Percentiles rank a stretch among this genome's conserved stretches.
phyloP scores from a whole-genome alignment of 768 basidiomycete species.

The Termitomyces sp. region DNA sequence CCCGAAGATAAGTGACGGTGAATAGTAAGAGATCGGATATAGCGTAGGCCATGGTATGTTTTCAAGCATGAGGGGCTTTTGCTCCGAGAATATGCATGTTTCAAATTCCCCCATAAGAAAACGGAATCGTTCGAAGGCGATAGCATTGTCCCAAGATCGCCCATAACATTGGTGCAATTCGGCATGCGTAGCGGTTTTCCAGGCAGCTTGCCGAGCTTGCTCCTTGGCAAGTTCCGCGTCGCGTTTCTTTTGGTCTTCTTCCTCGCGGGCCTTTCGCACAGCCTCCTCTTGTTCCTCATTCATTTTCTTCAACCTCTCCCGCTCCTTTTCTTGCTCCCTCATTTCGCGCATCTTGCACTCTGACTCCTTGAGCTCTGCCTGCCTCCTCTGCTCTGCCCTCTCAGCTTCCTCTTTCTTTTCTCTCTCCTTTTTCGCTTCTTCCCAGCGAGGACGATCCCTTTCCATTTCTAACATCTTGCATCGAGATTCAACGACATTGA shows the following conservation, averaged over 20 bases:
- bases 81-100: neutral
- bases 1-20: neutral
- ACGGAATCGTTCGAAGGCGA: neutral
- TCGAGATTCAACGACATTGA: neutral
- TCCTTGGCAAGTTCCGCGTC: neutral
- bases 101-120: conserved; percentile 1
- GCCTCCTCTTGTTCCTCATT: neutral
- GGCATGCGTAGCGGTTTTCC: neutral
- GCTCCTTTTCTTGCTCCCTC: neutral
- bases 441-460: neutral
- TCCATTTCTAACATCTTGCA: neutral
- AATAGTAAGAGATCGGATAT: neutral
- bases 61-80: neutral
- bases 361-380: neutral
- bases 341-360: neutral
- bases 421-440: neutral
- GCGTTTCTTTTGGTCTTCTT: neutral
- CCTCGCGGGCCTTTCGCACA: neutral
- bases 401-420: neutral
- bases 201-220: neutral
- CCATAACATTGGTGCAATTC: neutral
- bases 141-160: neutral
- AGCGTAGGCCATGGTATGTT: conserved; percentile 4
- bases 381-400: neutral
- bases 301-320: neutral